These are phyloP conservation scores for Corallochytrium limacisporum DNA, from an alignment of 78 protist species.

Conservation along the genomic window DNA sequence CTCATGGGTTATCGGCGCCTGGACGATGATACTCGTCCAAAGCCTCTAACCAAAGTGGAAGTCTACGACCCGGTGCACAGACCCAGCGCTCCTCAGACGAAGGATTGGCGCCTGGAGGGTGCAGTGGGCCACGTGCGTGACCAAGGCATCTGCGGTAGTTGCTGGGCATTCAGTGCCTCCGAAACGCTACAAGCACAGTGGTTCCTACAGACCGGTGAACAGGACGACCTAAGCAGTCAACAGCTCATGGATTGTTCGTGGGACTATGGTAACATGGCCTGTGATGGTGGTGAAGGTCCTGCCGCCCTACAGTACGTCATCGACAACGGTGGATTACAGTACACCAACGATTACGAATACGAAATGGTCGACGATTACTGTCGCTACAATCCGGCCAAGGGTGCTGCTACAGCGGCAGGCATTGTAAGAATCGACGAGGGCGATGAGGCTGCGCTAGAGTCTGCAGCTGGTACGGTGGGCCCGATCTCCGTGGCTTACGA, in stretches of 20 bases:
- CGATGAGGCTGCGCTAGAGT: not conserved
- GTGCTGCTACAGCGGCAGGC: not conserved
- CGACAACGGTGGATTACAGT: conserved; percentile 2
- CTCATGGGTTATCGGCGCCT: not conserved
- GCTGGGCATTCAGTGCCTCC: conserved; percentile 56
- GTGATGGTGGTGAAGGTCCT: conserved; percentile 41
- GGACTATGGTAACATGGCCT: conserved; percentile 46
- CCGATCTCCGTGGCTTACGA: conserved; percentile 74
- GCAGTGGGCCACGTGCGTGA: conserved; percentile 49
- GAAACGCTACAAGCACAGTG: conserved; percentile 47
- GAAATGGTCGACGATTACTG: not conserved
- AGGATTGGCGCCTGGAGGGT: conserved; percentile 42
- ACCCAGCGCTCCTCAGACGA: not conserved
- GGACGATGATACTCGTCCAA: not conserved
- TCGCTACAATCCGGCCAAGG: conserved; percentile 1
- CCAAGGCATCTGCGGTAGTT: conserved; percentile 52
- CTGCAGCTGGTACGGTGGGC: conserved; percentile 32
- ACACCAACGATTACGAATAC: not conserved
- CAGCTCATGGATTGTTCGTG: conserved; percentile 50
- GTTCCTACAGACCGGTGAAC: not conserved
- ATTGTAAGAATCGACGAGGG: not conserved
- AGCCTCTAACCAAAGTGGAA: not conserved
- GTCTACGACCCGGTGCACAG: not conserved
- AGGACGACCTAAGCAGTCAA: conserved; percentile 48
- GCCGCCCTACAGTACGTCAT: not conserved